Conservation (phyloP, 1,284 basidiomycete species). For the Leccinum angustisporum region DNA sequence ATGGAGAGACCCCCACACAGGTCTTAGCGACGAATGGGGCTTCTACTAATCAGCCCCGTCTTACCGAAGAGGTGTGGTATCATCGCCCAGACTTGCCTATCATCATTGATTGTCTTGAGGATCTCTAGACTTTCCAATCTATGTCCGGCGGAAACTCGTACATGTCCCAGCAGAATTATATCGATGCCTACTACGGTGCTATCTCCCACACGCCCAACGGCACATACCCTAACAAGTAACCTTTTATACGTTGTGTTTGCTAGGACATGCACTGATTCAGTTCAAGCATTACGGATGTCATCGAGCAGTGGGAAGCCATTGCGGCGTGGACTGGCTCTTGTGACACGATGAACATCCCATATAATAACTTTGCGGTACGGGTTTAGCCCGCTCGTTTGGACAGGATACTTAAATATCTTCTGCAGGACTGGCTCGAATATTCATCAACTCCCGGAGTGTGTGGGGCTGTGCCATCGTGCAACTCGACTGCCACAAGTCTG, state of each 20-base stretch:
- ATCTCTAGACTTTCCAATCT: conserved; percentile 14
- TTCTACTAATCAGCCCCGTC: conserved; percentile 16
- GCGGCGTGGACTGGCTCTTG: conserved; percentile 26
- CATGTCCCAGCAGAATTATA: conserved; percentile 25
- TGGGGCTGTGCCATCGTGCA: conserved; percentile 7
- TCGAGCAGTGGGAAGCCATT: conserved; percentile 17
- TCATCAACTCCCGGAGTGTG: conserved; percentile 23
- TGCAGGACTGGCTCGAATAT: conserved; percentile 26
- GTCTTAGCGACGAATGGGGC: conserved; percentile 6
- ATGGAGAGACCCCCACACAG: conserved; percentile 5
- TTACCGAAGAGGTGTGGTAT: conserved; percentile 17
- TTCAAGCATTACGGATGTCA: conserved; percentile 8
- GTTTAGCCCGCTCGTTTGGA: background rate
- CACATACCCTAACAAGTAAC: conserved; percentile 18
- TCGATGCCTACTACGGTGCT: conserved; percentile 21
- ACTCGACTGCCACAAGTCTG: background rate
- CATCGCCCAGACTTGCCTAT: background rate
- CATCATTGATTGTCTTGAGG: background rate
- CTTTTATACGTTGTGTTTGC: background rate
- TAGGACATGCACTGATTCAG: background rate
- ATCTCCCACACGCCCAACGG: conserved; percentile 16
- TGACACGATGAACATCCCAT: conserved; percentile 18
- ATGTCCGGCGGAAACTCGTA: conserved; percentile 21
- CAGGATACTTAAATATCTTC: background rate
- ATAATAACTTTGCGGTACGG: conserved; percentile 21